phyloP scores from a whole-genome alignment of 495 filamentous ascomycete genomes.

The Penicillium chermesinum region DNA sequence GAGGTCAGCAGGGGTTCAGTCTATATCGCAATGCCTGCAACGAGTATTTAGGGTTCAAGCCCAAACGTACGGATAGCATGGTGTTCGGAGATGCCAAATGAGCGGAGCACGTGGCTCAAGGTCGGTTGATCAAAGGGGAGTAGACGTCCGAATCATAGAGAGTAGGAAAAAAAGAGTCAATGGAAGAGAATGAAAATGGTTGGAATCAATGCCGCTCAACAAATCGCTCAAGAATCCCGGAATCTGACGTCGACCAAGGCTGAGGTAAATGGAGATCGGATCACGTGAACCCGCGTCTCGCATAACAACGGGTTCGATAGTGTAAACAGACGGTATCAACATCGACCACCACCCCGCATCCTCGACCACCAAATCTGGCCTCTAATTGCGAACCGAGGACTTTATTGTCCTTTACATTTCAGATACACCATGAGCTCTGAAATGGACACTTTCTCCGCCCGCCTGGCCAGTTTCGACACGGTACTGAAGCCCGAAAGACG shows the following conservation, averaged over 20 bases:
- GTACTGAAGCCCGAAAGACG: conserved; percentile 56
- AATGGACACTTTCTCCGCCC: conserved; percentile 62
- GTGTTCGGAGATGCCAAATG: conserved; percentile 13
- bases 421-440: conserved; percentile 27
- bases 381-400: neutral
- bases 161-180: conserved; percentile 10
- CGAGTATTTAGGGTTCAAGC: conserved; percentile 7
- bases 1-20: conserved; percentile 6
- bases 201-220: conserved; percentile 6
- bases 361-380: conserved; percentile 6
- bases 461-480: conserved; percentile 68
- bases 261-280: conserved; percentile 12
- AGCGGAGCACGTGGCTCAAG: conserved; percentile 28
- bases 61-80: conserved; percentile 33
- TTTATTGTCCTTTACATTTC: conserved; percentile 2
- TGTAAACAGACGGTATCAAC: conserved; percentile 34
- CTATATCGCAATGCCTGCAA: neutral
- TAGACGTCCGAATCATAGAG: conserved; percentile 24
- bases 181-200: conserved; percentile 6
- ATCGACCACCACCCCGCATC: conserved; percentile 9
- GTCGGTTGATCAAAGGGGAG: conserved; percentile 16
- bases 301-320: conserved; percentile 22
- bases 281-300: conserved; percentile 30
- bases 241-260: conserved; percentile 23
- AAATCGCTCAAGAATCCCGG: conserved; percentile 10